Conservation (phyloP, 306 rosid species). For the Casuarina cunninghamiana region DNA sequence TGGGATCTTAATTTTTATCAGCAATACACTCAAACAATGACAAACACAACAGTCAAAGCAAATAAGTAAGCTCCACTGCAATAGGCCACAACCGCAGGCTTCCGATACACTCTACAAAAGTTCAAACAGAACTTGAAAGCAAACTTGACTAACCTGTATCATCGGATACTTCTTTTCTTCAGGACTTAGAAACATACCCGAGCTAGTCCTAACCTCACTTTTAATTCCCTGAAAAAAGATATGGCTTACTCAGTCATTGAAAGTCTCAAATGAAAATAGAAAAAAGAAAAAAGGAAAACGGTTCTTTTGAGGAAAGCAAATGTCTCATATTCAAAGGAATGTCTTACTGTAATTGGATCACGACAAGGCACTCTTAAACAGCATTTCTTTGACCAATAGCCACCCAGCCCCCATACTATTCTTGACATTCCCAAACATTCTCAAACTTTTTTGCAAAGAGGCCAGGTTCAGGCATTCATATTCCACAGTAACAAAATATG, state of each 20-base stretch:
- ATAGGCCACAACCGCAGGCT: constrained; percentile 1
- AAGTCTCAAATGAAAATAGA: background rate
- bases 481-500: background rate
- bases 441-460: background rate
- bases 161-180: constrained; percentile 77
- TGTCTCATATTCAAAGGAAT: background rate
- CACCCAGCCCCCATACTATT: background rate
- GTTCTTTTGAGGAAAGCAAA: background rate
- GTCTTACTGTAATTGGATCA: background rate
- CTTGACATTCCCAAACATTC: background rate
- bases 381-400: background rate
- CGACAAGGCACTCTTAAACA: background rate
- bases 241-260: constrained; percentile 16
- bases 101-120: background rate
- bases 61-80: background rate
- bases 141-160: constrained; percentile 54
- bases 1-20: background rate
- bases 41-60: background rate
- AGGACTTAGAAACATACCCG: constrained; percentile 81
- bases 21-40: background rate
- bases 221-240: constrained; percentile 67
- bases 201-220: constrained; percentile 91
- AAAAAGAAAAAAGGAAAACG: background rate
- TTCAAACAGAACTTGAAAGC: constrained; percentile 8
- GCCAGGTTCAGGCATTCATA: background rate